phyloP scores from a whole-genome alignment of 2,329 filamentous ascomycete genomes.

The Sordariomycetes sp. region DNA sequence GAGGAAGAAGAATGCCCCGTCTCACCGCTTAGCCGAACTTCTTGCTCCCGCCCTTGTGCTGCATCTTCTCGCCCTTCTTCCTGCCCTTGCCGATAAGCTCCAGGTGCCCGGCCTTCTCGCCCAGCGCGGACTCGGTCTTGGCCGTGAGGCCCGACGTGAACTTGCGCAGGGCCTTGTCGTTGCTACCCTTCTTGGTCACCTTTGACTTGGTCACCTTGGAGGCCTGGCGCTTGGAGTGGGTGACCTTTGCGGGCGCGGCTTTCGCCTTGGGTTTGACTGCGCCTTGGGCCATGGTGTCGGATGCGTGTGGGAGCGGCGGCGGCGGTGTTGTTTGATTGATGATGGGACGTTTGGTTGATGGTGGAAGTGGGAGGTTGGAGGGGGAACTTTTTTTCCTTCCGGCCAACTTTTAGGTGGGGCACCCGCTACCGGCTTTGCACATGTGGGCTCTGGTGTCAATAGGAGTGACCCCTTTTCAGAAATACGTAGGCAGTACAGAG shows the following conservation, averaged over 20 bases:
- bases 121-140: constrained; percentile 48
- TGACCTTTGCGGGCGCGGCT: constrained; percentile 27
- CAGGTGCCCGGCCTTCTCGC: constrained; percentile 49
- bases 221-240: constrained; percentile 31
- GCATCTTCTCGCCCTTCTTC: constrained; percentile 30
- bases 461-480: too few relatives aligned
- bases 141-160: constrained; percentile 43
- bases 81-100: constrained; percentile 50
- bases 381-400: too few relatives aligned
- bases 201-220: constrained; percentile 41
- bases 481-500: too few relatives aligned
- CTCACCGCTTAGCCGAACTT: constrained; percentile 42
- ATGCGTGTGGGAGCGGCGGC: neutral
- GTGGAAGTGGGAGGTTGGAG: too few relatives aligned
- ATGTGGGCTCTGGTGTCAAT: too few relatives aligned
- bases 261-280: constrained; percentile 36
- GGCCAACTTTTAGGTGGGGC: too few relatives aligned
- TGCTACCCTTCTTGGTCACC: constrained; percentile 23
- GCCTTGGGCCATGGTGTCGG: constrained; percentile 42
- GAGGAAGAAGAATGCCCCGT: neutral
- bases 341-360: too few relatives aligned
- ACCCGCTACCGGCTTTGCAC: too few relatives aligned
- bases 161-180: constrained; percentile 46
- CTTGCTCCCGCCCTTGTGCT: constrained; percentile 38
- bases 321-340: too few relatives aligned